Conservation (phyloP, 2,329 filamentous ascomycete species). For the Aaosphaeria pasadenensis region DNA sequence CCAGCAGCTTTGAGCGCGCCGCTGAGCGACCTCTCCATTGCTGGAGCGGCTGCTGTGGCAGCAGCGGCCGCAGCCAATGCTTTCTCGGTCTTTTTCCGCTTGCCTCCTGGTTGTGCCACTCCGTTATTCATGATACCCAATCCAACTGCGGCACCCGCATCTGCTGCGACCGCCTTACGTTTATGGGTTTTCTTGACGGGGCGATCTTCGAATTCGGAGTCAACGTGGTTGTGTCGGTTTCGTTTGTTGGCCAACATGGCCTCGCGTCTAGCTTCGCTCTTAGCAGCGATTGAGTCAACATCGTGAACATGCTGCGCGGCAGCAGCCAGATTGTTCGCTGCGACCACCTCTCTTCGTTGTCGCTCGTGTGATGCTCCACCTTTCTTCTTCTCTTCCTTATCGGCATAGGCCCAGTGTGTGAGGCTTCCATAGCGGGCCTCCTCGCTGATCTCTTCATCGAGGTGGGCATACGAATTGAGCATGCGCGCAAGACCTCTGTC, state of each 20-base stretch:
- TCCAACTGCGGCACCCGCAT: constrained; percentile 50
- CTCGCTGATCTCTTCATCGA: constrained; percentile 87
- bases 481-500: constrained; percentile 80
- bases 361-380: constrained; percentile 65
- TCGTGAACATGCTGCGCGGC: constrained; percentile 75
- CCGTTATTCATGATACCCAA: constrained; percentile 62
- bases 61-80: constrained; percentile 30
- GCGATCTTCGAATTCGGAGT: constrained; percentile 76
- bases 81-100: constrained; percentile 81
- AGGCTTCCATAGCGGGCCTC: constrained; percentile 90
- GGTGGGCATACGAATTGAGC: constrained; percentile 81
- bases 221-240: constrained; percentile 63
- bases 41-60: constrained; percentile 24
- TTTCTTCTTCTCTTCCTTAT: constrained; percentile 62
- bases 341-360: constrained; percentile 73
- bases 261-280: constrained; percentile 82
- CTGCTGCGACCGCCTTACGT: constrained; percentile 58
- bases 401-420: constrained; percentile 93
- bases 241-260: constrained; percentile 74
- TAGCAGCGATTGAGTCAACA: constrained; percentile 73
- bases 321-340: constrained; percentile 65
- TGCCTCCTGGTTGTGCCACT: constrained; percentile 53
- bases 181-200: constrained; percentile 60
- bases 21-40: constrained; percentile 68
- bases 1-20: constrained; percentile 50